Conservation (phyloP, 129 eudicot species). For the Pseudognaphalium luteoalbum region DNA sequence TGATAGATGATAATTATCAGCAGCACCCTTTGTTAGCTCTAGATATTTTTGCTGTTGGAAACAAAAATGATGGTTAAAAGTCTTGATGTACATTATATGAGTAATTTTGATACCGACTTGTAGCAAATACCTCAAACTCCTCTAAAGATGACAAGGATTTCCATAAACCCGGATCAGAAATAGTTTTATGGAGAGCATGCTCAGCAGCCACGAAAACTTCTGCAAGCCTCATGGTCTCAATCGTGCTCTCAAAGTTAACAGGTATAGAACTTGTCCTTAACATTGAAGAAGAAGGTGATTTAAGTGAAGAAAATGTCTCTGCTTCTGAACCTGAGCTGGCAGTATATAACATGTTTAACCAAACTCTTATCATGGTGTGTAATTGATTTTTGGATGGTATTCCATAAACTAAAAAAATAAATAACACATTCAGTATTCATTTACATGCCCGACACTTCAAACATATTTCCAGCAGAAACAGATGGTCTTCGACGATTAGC, state of each 20-base stretch:
- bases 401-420: not conserved
- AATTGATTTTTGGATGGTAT: not conserved
- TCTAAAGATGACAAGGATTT: slow-evolving; percentile 70
- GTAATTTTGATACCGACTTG: not conserved
- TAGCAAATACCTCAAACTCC: slow-evolving; percentile 72
- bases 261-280: slow-evolving; percentile 68
- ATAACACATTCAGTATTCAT: not conserved
- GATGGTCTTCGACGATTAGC: slow-evolving; percentile 82
- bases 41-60: slow-evolving; percentile 68
- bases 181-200: slow-evolving; percentile 68
- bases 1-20: slow-evolving; percentile 79
- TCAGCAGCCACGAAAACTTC: slow-evolving; percentile 87
- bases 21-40: slow-evolving; percentile 88
- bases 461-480: slow-evolving; percentile 76
- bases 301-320: slow-evolving; percentile 35
- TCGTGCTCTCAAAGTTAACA: slow-evolving; percentile 67
- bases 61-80: slow-evolving; percentile 4
- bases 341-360: slow-evolving; percentile 22
- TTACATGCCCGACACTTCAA: slow-evolving; percentile 42
- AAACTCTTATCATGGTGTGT: not conserved
- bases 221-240: slow-evolving; percentile 74
- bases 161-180: slow-evolving; percentile 71
- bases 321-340: slow-evolving; percentile 63
- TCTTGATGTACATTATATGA: not conserved
- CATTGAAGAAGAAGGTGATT: slow-evolving; percentile 46